Conservation (phyloP, 2,329 filamentous ascomycete genomes). For the Monosporascus sp. region DNA sequence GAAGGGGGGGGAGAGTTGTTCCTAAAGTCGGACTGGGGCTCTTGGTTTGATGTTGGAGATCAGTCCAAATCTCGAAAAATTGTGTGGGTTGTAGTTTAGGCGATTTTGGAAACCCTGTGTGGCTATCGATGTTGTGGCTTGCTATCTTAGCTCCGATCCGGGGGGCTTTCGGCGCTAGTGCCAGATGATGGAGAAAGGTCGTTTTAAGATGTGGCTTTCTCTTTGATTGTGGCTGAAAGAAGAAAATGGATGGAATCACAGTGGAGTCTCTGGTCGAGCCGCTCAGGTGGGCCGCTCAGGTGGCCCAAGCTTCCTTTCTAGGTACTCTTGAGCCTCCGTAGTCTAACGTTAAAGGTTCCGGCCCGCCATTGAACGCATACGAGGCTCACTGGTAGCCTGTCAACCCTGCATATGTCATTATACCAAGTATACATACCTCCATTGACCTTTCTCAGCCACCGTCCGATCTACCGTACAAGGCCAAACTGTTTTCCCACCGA, state of each 20-base stretch:
- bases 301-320: conserved; percentile 5
- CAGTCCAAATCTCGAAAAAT: neutral
- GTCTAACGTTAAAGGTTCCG: too few species aligned
- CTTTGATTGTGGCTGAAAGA: neutral
- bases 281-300: neutral
- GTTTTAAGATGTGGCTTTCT: neutral
- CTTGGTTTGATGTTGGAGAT: conserved; percentile 13
- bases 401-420: conserved; percentile 3
- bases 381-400: conserved; percentile 27
- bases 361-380: conserved; percentile 7
- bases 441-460: neutral
- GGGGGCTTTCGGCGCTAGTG: neutral
- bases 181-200: neutral
- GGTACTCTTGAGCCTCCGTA: neutral
- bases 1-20: conserved; percentile 18
- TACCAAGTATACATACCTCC: neutral
- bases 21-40: conserved; percentile 20
- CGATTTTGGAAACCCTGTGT: conserved; percentile 1
- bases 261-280: too few species aligned
- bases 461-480: neutral
- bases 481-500: neutral
- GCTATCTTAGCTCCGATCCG: neutral
- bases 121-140: neutral
- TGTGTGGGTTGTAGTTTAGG: neutral
- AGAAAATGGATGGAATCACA: neutral